A percentile compares a stretch with the other conserved stretches of the same genome.
Evolutionary conservation across 768 basidiomycete species (phyloP).

Genomic region (Mycena belliarum): DNA sequence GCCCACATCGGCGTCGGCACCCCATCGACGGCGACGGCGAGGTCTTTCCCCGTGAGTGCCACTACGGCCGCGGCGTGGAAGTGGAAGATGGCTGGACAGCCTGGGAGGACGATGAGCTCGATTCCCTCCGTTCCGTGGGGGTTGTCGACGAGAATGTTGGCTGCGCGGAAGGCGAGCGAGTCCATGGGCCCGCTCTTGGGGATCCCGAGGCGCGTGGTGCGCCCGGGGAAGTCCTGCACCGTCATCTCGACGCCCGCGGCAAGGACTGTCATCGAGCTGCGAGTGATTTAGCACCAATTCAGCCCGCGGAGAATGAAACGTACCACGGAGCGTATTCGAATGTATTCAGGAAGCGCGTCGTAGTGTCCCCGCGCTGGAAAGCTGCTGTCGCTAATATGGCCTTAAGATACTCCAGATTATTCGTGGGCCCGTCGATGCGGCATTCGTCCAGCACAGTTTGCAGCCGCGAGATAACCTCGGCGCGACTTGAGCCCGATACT

Average conservation of each 20-base stretch:
- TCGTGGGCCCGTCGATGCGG: constrained; percentile 57
- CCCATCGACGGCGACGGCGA: constrained; percentile 44
- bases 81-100: constrained; percentile 43
- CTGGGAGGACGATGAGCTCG: constrained; percentile 52
- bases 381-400: constrained; percentile 40
- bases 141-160: constrained; percentile 63
- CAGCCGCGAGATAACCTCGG: constrained; percentile 48
- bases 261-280: constrained; percentile 53
- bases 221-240: constrained; percentile 59
- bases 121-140: constrained; percentile 48
- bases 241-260: constrained; percentile 57
- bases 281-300: background rate
- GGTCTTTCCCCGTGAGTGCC: constrained; percentile 55
- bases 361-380: constrained; percentile 45
- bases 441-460: constrained; percentile 36
- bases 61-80: constrained; percentile 53
- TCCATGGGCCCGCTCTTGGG: constrained; percentile 71
- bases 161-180: constrained; percentile 51
- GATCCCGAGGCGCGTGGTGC: constrained; percentile 54
- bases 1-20: constrained; percentile 47
- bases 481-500: constrained; percentile 46
- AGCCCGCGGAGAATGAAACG: constrained; percentile 17
- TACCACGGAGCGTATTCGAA: constrained; percentile 47
- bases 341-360: constrained; percentile 48
- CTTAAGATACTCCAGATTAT: constrained; percentile 55